Percentiles rank a stretch among this genome's conserved stretches.
Conservation (phyloP, 2,329 filamentous ascomycete species). For the Apiospora koreana region DNA sequence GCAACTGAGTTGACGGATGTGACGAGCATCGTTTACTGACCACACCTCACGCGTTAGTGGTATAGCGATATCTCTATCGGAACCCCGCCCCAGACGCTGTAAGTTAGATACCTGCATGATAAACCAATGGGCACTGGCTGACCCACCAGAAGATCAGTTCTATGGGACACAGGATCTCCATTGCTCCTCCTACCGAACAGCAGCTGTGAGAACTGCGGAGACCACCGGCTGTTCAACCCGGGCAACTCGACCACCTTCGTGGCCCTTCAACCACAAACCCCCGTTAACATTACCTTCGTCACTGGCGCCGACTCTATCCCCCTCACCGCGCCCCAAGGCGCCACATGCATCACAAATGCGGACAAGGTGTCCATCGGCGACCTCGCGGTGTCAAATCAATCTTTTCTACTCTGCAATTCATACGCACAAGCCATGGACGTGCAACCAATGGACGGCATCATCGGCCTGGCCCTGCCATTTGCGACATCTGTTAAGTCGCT, state of each 20-base stretch:
- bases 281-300: constrained; percentile 19
- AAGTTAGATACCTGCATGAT: constrained; percentile 16
- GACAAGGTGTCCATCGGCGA: constrained; percentile 31
- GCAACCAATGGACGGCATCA: constrained; percentile 34
- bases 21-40: neutral
- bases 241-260: constrained; percentile 32
- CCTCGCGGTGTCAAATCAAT: constrained; percentile 24
- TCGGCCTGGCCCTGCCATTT: constrained; percentile 26
- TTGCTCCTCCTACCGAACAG: constrained; percentile 30
- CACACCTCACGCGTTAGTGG: constrained; percentile 8
- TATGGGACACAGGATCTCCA: constrained; percentile 33
- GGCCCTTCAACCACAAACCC: constrained; percentile 16
- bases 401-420: constrained; percentile 32
- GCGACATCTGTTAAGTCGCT: constrained; percentile 21
- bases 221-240: constrained; percentile 28
- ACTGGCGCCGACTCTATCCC: constrained; percentile 32
- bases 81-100: constrained; percentile 29
- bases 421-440: constrained; percentile 29
- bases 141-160: constrained; percentile 26
- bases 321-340: constrained; percentile 22
- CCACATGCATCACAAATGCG: constrained; percentile 27
- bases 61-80: constrained; percentile 17
- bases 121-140: no score
- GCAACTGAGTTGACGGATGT: no score
- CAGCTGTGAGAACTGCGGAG: constrained; percentile 31